Percentiles rank a stretch among this genome's conserved stretches.
Evolutionary conservation across 2,329 filamentous ascomycete species (phyloP).

Genomic region (Rutstroemia sydowiana): DNA sequence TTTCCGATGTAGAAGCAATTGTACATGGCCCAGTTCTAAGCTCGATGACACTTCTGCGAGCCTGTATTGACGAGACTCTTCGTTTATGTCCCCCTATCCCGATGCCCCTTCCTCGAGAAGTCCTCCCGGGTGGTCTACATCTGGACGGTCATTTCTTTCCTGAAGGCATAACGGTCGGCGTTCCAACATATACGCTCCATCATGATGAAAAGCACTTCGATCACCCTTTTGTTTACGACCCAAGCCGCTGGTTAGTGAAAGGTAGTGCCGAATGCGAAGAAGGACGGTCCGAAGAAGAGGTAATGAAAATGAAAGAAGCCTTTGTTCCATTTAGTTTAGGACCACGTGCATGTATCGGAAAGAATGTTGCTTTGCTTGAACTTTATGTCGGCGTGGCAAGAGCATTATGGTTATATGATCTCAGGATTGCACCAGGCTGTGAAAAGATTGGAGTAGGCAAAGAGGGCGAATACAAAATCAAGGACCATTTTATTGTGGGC

Average conservation of each 20-base stretch:
- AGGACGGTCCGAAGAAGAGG: too few species aligned
- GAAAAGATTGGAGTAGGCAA: too few species aligned
- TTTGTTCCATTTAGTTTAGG: background rate
- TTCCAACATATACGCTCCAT: background rate
- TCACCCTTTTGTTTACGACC: background rate
- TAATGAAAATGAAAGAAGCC: background rate
- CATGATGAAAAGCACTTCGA: background rate
- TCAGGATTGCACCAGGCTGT: too few species aligned
- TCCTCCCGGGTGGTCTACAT: background rate
- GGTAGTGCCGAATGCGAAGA: too few species aligned
- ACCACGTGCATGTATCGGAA: background rate
- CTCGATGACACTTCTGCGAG: constrained; percentile 26
- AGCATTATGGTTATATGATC: too few species aligned
- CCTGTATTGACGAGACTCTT: constrained; percentile 32
- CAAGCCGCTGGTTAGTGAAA: background rate
- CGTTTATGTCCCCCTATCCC: constrained; percentile 20
- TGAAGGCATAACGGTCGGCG: background rate
- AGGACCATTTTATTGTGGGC: too few species aligned
- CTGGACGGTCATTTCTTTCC: background rate
- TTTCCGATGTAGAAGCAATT: background rate
- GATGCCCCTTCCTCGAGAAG: background rate
- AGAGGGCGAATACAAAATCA: too few species aligned
- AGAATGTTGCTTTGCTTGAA: too few species aligned
- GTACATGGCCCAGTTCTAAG: background rate
- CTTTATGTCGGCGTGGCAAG: too few species aligned